Evolutionary conservation across 306 rosid genomes (phyloP).

Genomic region (cucumber (Cucumis sativus)): Cucumber_9930_V3 NC_026658.2:790501-791000

Average conservation of each 20-base stretch:
- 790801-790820: neutral
- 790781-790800: neutral
- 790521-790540: neutral
- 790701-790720: neutral
- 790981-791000: too few relatives aligned
- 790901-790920: too few relatives aligned
- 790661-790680: neutral
- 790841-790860: too few relatives aligned
- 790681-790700: neutral
- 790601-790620: neutral
- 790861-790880: too few relatives aligned
- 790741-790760: neutral
- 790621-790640: neutral
- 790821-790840: too few relatives aligned
- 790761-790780: neutral
- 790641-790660: neutral
- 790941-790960: too few relatives aligned
- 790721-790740: neutral
- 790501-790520: neutral
- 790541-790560: neutral
- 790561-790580: neutral
- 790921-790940: too few relatives aligned
- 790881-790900: too few relatives aligned
- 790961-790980: too few relatives aligned
- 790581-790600: neutral